Evolutionary conservation across 1,284 basidiomycete species (phyloP).

Genomic region (Naganishia albida): DNA sequence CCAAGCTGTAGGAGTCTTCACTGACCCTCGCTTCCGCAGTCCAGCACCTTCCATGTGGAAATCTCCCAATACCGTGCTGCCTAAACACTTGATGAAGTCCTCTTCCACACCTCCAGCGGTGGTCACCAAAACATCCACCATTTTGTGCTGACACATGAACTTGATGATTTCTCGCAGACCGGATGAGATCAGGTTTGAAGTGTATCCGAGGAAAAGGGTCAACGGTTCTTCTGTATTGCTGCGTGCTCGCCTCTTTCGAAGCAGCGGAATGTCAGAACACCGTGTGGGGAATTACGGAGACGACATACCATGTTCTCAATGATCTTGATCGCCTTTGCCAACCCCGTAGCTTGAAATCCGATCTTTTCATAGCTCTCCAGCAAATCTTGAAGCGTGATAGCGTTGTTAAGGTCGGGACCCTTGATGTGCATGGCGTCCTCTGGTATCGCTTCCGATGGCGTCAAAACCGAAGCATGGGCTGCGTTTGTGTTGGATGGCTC

Average conservation of each 20-base stretch:
- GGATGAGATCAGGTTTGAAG: slow-evolving; percentile 97
- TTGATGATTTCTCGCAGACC: slow-evolving; percentile 91
- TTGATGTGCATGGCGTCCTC: slow-evolving; percentile 70
- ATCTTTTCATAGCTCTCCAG: slow-evolving; percentile 81
- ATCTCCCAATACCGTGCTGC: slow-evolving; percentile 90
- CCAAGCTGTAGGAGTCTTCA: not conserved
- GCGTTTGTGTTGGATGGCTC: slow-evolving; percentile 34
- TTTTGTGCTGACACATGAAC: slow-evolving; percentile 90
- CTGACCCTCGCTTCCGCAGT: slow-evolving; percentile 72
- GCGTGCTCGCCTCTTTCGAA: slow-evolving; percentile 44
- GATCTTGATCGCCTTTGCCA: slow-evolving; percentile 73
- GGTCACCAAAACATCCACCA: slow-evolving; percentile 87
- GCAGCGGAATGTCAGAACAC: not conserved
- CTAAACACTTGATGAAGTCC: slow-evolving; percentile 98
- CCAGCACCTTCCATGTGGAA: slow-evolving; percentile 90
- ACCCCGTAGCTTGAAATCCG: slow-evolving; percentile 91
- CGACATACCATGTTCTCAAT: slow-evolving; percentile 54
- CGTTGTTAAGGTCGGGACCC: slow-evolving; percentile 82
- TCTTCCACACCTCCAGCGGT: slow-evolving; percentile 99
- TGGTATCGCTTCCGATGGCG: slow-evolving; percentile 76
- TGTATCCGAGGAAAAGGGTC: slow-evolving; percentile 94
- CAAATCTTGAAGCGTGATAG: slow-evolving; percentile 69
- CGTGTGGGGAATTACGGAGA: no score
- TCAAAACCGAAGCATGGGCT: slow-evolving; percentile 66
- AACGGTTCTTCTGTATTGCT: slow-evolving; percentile 48